Conservation (phyloP, 371 early-diverging fungal genomes). For the Mucor piriformis region DNA sequence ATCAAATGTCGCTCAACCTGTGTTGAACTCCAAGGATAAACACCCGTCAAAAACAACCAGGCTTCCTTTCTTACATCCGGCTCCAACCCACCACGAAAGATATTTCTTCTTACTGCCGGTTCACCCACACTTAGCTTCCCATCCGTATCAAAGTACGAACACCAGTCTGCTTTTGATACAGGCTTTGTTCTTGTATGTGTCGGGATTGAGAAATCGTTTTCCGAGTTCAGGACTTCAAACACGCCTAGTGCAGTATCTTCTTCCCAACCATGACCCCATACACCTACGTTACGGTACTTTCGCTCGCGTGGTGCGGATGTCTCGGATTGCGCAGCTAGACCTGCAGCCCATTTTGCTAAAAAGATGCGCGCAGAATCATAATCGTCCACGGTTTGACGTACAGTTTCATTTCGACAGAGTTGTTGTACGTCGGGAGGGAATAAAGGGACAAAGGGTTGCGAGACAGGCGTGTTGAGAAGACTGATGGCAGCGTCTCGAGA, state of each 20-base stretch:
- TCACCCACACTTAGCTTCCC: constrained; percentile 60
- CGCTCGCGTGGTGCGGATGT: constrained; percentile 30
- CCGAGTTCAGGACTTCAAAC: constrained; percentile 51
- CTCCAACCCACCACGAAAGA: constrained; percentile 82
- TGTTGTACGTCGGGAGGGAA: constrained; percentile 66
- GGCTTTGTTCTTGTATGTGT: constrained; percentile 60
- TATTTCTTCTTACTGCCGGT: constrained; percentile 57
- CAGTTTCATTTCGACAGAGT: constrained; percentile 41
- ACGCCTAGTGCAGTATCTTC: constrained; percentile 51
- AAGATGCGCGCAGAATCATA: constrained; percentile 87
- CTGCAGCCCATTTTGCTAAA: constrained; percentile 84
- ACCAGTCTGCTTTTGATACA: constrained; percentile 76
- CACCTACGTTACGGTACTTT: constrained; percentile 43
- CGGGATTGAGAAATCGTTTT: constrained; percentile 48
- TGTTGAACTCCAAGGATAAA: constrained; percentile 86
- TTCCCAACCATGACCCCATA: constrained; percentile 53
- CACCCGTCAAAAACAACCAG: constrained; percentile 86
- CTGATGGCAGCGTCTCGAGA: constrained; percentile 73
- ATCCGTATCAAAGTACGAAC: constrained; percentile 65
- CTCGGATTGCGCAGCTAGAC: constrained; percentile 53
- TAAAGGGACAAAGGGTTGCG: constrained; percentile 75
- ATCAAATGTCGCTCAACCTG: constrained; percentile 68
- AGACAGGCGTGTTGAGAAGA: constrained; percentile 78
- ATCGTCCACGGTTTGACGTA: constrained; percentile 65
- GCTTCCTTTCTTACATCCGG: constrained; percentile 81